A percentile compares a stretch with the other conserved stretches of the same genome.
Conservation (phyloP, 1,284 basidiomycete genomes). For the Rhizoctonia solani region DNA sequence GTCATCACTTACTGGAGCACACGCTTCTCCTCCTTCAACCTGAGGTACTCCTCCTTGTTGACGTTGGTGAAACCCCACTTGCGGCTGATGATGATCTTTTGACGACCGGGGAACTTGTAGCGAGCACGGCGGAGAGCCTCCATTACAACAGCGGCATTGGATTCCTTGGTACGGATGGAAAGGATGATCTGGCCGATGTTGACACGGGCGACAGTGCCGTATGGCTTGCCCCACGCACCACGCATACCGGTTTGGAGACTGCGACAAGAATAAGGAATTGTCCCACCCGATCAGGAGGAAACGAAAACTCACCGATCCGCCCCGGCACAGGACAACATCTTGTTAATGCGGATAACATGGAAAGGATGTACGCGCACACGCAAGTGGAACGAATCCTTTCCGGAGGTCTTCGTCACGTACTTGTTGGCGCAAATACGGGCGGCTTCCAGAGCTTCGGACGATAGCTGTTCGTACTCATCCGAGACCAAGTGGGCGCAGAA, state of each 20-base stretch:
- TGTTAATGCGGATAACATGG: constrained; percentile 99
- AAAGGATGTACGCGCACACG: constrained; percentile 97
- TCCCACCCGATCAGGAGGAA: not conserved
- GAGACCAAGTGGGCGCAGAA: constrained; percentile 96
- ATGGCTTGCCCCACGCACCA: constrained; percentile 99
- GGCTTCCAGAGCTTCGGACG: constrained; percentile 95
- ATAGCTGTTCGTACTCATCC: constrained; percentile 98
- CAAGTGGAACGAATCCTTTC: constrained; percentile 99
- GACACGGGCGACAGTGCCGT: constrained; percentile 92
- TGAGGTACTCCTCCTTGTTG: constrained; percentile 85
- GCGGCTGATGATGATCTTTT: constrained; percentile 98
- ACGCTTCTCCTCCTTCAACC: constrained; percentile 86
- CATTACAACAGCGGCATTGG: constrained; percentile 85
- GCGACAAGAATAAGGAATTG: constrained; percentile 18
- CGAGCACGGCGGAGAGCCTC: constrained; percentile 97
- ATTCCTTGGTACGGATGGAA: constrained; percentile 92
- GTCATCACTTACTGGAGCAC: constrained; percentile 75
- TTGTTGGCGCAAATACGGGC: constrained; percentile 99
- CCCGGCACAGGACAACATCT: constrained; percentile 99
- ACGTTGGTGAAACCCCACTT: constrained; percentile 99
- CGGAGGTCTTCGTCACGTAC: constrained; percentile 97
- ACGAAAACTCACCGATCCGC: constrained; percentile 85
- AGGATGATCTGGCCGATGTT: constrained; percentile 98
- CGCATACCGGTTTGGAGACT: constrained; percentile 99
- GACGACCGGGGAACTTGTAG: constrained; percentile 99